phyloP scores from a whole-genome alignment of 495 filamentous ascomycete genomes.

The Lindgomyces ingoldianus region DNA sequence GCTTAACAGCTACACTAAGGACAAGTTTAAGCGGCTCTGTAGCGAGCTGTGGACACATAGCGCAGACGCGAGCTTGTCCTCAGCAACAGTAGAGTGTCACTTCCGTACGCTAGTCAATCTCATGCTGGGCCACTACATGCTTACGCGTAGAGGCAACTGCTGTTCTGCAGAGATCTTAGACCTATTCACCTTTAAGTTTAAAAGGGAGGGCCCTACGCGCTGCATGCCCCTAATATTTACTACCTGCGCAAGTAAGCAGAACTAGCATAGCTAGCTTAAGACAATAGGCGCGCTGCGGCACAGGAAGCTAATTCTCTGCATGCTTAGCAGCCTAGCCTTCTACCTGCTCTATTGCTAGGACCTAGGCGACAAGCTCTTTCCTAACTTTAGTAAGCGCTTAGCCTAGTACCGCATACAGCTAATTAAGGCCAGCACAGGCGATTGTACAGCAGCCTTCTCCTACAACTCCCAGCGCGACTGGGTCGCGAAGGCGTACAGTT shows the following conservation, averaged over 20 bases:
- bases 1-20: neutral
- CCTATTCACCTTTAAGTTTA: constrained; percentile 25
- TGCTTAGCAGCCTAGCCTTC: constrained; percentile 25
- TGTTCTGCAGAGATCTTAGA: constrained; percentile 17
- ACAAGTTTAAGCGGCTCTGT: neutral
- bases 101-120: constrained; percentile 1
- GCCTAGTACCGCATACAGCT: constrained; percentile 14
- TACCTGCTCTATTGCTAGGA: constrained; percentile 28
- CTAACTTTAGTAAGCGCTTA: constrained; percentile 11
- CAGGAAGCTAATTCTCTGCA: constrained; percentile 17
- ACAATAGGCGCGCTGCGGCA: constrained; percentile 15
- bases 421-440: constrained; percentile 12
- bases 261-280: constrained; percentile 18
- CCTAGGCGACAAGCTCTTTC: constrained; percentile 15
- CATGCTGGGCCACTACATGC: constrained; percentile 5
- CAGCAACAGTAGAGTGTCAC: neutral
- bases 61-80: neutral
- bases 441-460: constrained; percentile 1
- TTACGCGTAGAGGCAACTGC: neutral
- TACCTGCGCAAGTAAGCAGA: constrained; percentile 19
- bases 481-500: constrained; percentile 5
- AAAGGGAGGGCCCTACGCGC: no score
- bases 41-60: neutral
- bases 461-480: constrained; percentile 13
- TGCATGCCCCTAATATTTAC: no score